Evolutionary conservation across 2,329 filamentous ascomycete genomes (phyloP).

Genomic region (Cryphonectria naterciae): DNA sequence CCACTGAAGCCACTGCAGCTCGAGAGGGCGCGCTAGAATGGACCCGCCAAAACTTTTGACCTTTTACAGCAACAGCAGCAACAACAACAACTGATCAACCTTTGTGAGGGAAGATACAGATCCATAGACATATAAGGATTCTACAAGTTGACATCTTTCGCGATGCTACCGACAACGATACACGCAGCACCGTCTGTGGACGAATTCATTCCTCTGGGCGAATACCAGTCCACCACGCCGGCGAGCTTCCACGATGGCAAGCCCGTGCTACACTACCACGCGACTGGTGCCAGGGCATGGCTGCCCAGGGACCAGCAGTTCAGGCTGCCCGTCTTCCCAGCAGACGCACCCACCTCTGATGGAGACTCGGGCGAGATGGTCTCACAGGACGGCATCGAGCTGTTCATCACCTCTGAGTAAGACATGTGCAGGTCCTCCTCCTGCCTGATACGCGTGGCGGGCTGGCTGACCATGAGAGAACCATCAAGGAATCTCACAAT

Average conservation of each 20-base stretch:
- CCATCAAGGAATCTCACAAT: slow-evolving; percentile 59
- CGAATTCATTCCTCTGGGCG: slow-evolving; percentile 67
- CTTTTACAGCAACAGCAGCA: background rate
- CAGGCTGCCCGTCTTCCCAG: slow-evolving; percentile 57
- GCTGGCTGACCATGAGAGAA: slow-evolving; percentile 30
- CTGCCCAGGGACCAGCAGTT: slow-evolving; percentile 57
- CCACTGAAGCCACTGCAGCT: background rate
- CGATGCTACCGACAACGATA: slow-evolving; percentile 59
- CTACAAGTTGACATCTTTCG: background rate
- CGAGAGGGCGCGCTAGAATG: background rate
- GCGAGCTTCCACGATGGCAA: slow-evolving; percentile 72
- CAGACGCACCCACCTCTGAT: slow-evolving; percentile 41
- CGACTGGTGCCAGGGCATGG: slow-evolving; percentile 59
- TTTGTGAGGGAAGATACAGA: slow-evolving; percentile 22
- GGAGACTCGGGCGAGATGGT: slow-evolving; percentile 43
- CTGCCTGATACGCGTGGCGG: slow-evolving; percentile 3
- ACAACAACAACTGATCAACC: background rate
- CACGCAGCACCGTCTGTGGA: slow-evolving; percentile 57
- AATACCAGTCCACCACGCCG: slow-evolving; percentile 75
- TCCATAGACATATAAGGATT: background rate
- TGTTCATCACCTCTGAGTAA: slow-evolving; percentile 64
- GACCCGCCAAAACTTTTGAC: background rate
- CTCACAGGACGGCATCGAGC: slow-evolving; percentile 54
- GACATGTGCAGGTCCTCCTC: slow-evolving; percentile 27
- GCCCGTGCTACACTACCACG: slow-evolving; percentile 70